These are phyloP conservation scores for Thelephora aurantiotincta DNA, from an alignment of 768 basidiomycete species.

Conservation along the genomic window DNA sequence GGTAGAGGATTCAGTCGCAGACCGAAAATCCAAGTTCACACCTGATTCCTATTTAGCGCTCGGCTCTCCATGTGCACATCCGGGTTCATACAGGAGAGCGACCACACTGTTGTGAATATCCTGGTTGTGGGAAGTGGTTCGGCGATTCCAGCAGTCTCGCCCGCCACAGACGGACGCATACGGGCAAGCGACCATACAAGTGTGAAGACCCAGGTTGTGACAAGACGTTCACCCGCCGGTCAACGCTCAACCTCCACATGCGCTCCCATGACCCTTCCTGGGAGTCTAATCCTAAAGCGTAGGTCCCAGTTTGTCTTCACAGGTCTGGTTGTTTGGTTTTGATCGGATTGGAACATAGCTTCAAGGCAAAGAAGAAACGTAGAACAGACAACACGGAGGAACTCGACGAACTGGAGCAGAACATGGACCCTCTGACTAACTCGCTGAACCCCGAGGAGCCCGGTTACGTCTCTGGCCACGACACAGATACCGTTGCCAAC, in stretches of 20 bases:
- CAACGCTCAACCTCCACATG: slow-evolving; percentile 80
- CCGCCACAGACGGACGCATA: slow-evolving; percentile 81
- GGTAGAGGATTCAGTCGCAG: slow-evolving; percentile 26
- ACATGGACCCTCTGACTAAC: slow-evolving; percentile 62
- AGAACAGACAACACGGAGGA: slow-evolving; percentile 36
- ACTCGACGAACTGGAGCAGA: slow-evolving; percentile 52
- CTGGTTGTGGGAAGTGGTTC: slow-evolving; percentile 77
- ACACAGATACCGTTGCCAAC: slow-evolving; percentile 3
- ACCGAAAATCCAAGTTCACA: neutral
- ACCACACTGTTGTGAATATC: slow-evolving; percentile 84
- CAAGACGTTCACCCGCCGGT: slow-evolving; percentile 79
- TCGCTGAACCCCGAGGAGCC: slow-evolving; percentile 37
- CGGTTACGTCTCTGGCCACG: slow-evolving; percentile 5
- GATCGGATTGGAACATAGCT: slow-evolving; percentile 47
- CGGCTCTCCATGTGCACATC: slow-evolving; percentile 77
- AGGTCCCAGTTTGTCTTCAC: slow-evolving; percentile 18
- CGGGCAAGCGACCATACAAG: slow-evolving; percentile 76
- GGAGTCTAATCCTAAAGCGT: slow-evolving; percentile 79
- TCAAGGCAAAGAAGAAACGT: slow-evolving; percentile 49
- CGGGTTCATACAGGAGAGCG: slow-evolving; percentile 91
- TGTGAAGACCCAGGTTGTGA: slow-evolving; percentile 74
- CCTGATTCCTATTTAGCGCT: slow-evolving; percentile 37
- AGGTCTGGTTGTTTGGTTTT: slow-evolving; percentile 5
- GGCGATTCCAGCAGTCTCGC: slow-evolving; percentile 87
- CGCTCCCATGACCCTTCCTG: slow-evolving; percentile 74